Evolutionary conservation across 495 filamentous ascomycete species (phyloP).

Genomic region (Glarea lozoyensis): DNA sequence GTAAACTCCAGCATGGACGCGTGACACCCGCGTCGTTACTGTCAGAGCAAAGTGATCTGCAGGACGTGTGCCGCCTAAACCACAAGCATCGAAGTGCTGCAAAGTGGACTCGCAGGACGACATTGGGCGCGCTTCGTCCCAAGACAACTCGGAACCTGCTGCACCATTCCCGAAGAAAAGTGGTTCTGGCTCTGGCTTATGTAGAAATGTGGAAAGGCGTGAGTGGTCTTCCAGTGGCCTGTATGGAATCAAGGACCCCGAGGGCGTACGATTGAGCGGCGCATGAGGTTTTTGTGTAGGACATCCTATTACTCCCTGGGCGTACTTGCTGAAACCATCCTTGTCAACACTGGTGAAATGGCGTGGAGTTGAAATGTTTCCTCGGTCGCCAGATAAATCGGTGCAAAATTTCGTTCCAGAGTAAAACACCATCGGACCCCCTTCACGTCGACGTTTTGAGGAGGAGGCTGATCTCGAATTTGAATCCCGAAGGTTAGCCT

Average conservation of each 20-base stretch:
- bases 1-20: constrained; percentile 8
- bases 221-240: constrained; percentile 32
- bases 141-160: constrained; percentile 9
- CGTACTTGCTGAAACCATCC: constrained; percentile 14
- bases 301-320: constrained; percentile 18
- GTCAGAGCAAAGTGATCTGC: constrained; percentile 58
- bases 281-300: neutral
- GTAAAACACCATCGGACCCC: constrained; percentile 76
- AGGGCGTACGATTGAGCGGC: constrained; percentile 22
- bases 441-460: constrained; percentile 32
- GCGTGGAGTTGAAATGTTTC: constrained; percentile 29
- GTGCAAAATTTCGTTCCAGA: constrained; percentile 66
- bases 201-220: constrained; percentile 9
- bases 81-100: constrained; percentile 48
- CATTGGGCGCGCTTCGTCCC: constrained; percentile 24
- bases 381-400: constrained; percentile 58
- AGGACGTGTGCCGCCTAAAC: constrained; percentile 54
- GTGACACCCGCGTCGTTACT: constrained; percentile 41
- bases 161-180: too few relatives aligned
- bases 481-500: constrained; percentile 1
- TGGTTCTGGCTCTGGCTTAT: constrained; percentile 15
- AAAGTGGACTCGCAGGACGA: constrained; percentile 10
- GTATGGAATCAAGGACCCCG: constrained; percentile 34
- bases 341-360: constrained; percentile 29
- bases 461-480: constrained; percentile 25